Evolutionary conservation across 106 monocot species (phyloP), one percentile per base, ranked within the genome.

Genomic region (Hemerocallis citrina): DNA sequence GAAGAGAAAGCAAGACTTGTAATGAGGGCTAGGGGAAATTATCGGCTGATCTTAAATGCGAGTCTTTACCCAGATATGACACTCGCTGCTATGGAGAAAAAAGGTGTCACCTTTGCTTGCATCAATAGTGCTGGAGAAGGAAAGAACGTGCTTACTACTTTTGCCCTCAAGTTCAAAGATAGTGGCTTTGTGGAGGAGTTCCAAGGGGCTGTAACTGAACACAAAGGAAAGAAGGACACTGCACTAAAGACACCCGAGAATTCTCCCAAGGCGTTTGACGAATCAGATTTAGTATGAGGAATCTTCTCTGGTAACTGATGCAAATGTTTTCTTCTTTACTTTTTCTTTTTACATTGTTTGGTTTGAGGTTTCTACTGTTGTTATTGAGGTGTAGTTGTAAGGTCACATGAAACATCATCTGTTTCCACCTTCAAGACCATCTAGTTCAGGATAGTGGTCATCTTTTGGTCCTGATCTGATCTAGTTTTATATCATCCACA

Each of bases 151-250:
- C 67, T 91, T 12, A 21, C 75, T 12, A 96, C 96, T n/a, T 87
- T 81, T 76, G 89, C 94, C 42, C 59, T 89, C 32, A 93, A 96
- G 72, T 96, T 96, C 68, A 84, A 66, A 66, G 96, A 96, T 35
- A 65, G 70, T 39, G 55, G 72, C 35, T 61, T 79, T 25, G 62
- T 77, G 61, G 81, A 96, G 23, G 96, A 96, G 55, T 96, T 96
- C 43, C 44, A 72, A 20, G 76, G 56, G 56, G 76, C 49, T 14
- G 96, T 96, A 4, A 55, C 65, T 30, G 64, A 76, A 24, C 78
- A 87, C 63, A 91, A 96, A 62, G 86, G 76, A 27, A 70, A 79
- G 50, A 90, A 77, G 51, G 54, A 5, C 7, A 13, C 63, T 2
- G 45, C 23, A 5, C 55, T 75, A 40, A 84, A 74, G 71, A 80